Base-by-base conservation (phyloP, 2,329 filamentous ascomycete genomes). In the Colletotrichum filicis region DNA sequence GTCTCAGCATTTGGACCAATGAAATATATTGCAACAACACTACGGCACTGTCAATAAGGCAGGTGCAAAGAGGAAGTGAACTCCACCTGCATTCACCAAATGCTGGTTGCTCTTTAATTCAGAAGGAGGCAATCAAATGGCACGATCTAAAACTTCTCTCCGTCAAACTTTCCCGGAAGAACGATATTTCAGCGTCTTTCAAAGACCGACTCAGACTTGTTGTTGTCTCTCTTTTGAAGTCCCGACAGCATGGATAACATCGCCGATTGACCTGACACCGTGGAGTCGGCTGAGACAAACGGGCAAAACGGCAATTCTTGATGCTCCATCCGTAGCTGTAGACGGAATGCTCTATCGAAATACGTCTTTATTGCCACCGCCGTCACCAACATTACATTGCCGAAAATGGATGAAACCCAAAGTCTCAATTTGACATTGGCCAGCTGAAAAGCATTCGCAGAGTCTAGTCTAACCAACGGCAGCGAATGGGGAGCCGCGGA, bases 211-310 rank as follows among this genome's bases (percentile, higher is more conserved):
- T 30, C 12, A 52, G 22, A 30, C 30, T 26, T 24, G 5, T 14
- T 37, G 62, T 65, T 42, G 14, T 42, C 35, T 42, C 35, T 16
- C 52, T 65, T 16, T 30, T 30, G n/a, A 46, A 8, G 60, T 37
- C 55, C 62, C 62, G 61, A 55, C 68, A 42, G 63, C 19, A 30
- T 56, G 68, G 68, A 32, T 68, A 32, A 22, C 14, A 24, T 55
- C 46, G 30, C 26, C n/a, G 55, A 58, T 35, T 46, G 56, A 42
- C 64, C 65, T 66, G 28, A 56, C 19, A 37, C 63, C 63, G 22
- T 56, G 64, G 63, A 67, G 26, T 71, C n/a, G 68, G 68, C 30
- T 61, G 37, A 71, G 68, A 67, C 68, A 67, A 52, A 35, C 55
- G 56, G 42, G 53, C 30, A 49, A 52, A 42, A 65, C 52, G 52